These are phyloP conservation scores for Hanseniaspora vineae DNA, from an alignment of 805 yeast genomes.

Conservation along the genomic window DNA sequence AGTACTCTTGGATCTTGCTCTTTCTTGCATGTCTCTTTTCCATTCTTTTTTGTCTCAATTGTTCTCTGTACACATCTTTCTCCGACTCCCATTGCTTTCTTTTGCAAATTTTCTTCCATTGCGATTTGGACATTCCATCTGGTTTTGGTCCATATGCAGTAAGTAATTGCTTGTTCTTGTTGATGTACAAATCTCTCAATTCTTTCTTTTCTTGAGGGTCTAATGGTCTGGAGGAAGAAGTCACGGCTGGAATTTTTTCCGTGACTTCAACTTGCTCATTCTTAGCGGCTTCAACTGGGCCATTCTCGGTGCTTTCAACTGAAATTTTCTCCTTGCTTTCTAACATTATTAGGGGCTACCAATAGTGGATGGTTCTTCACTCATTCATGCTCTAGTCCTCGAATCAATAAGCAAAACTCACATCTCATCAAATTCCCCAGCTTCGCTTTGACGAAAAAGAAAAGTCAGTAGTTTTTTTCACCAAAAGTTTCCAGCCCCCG, in stretches of 20 bases:
- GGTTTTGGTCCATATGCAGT: conserved; percentile 34
- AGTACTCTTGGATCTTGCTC: conserved; percentile 23
- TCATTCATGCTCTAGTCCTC: not conserved
- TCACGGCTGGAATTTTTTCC: not conserved
- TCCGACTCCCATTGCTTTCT: conserved; percentile 46
- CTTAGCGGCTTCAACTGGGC: not conserved
- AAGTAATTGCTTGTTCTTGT: not conserved
- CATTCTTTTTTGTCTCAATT: conserved; percentile 43
- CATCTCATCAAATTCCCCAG: too few relatives aligned
- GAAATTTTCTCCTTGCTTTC: too few relatives aligned
- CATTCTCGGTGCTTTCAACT: too few relatives aligned
- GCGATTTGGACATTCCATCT: conserved; percentile 76
- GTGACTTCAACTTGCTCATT: not conserved
- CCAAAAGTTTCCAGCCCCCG: too few relatives aligned
- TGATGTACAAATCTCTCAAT: not conserved
- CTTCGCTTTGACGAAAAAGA: too few relatives aligned
- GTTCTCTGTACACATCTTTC: conserved; percentile 45
- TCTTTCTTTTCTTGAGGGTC: not conserved
- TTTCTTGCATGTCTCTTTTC: conserved; percentile 29
- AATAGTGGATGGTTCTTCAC: too few relatives aligned
- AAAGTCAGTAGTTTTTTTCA: too few relatives aligned
- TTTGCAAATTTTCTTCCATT: conserved; percentile 65
- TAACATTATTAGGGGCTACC: too few relatives aligned
- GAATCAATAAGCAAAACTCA: too few relatives aligned
- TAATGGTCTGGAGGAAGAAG: not conserved